phyloP scores from a whole-genome alignment of 495 filamentous ascomycete genomes.

The Durotheca rogersii region DNA sequence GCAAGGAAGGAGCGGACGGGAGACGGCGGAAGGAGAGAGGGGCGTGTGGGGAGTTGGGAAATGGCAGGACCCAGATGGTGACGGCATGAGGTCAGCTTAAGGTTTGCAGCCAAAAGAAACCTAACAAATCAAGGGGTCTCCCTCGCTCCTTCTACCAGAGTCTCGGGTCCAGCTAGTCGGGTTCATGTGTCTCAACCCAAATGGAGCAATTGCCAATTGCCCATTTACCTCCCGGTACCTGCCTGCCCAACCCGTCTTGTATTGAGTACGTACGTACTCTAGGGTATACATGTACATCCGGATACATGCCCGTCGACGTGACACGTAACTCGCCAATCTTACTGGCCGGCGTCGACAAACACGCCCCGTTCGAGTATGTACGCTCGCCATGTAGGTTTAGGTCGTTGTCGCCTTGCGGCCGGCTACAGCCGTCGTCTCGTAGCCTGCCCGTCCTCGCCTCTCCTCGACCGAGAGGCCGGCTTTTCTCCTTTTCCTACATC shows the following conservation, averaged over 20 bases:
- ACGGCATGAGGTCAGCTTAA: slow-evolving; percentile 37
- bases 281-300: slow-evolving; percentile 14
- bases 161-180: slow-evolving; percentile 33
- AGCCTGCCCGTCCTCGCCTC: too few species aligned
- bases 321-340: slow-evolving; percentile 17
- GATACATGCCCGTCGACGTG: slow-evolving; percentile 18
- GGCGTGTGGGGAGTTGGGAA: slow-evolving; percentile 31
- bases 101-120: slow-evolving; percentile 34
- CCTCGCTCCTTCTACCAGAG: slow-evolving; percentile 31
- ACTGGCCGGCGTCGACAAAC: slow-evolving; percentile 15
- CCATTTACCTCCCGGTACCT: slow-evolving; percentile 25
- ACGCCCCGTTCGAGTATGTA: slow-evolving; percentile 22
- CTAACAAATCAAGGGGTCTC: slow-evolving; percentile 36
- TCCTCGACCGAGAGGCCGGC: too few species aligned
- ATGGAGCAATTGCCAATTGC: slow-evolving; percentile 6
- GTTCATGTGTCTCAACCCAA: slow-evolving; percentile 28
- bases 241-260: slow-evolving; percentile 10
- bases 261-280: slow-evolving; percentile 9
- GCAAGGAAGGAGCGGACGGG: slow-evolving; percentile 10
- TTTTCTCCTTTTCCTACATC: slow-evolving; percentile 5
- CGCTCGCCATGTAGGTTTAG: not conserved
- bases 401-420: too few species aligned
- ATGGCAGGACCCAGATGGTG: slow-evolving; percentile 7
- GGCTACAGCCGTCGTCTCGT: slow-evolving; percentile 27
- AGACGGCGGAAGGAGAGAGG: slow-evolving; percentile 20